phyloP scores from a whole-genome alignment of 2,329 filamentous ascomycete genomes.

The Fusarium sp. region DNA sequence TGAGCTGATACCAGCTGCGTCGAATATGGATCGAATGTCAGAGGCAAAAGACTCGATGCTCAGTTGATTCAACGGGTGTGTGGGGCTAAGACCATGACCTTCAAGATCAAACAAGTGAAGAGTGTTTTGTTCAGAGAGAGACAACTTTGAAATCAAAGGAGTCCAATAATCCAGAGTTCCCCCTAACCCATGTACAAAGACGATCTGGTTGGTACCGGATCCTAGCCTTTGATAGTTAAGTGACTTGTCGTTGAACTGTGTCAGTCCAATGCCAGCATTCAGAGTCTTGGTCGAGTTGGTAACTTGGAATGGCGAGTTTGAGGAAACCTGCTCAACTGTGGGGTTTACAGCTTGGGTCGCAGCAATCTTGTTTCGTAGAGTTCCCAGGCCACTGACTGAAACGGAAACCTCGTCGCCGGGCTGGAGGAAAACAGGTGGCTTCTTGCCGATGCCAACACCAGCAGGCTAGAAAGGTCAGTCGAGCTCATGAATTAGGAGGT shows the following conservation, averaged over 20 bases:
- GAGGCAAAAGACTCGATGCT: conserved; percentile 59
- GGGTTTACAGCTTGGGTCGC: neutral
- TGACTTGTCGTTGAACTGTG: neutral
- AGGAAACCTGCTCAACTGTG: neutral
- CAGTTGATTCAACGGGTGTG: conserved; percentile 59
- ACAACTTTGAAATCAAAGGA: conserved; percentile 59
- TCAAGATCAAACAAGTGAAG: conserved; percentile 68
- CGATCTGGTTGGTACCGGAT: conserved; percentile 43
- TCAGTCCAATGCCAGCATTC: neutral
- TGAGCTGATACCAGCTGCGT: neutral
- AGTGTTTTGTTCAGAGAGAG: conserved; percentile 17
- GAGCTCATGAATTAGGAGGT: neutral
- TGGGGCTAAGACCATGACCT: conserved; percentile 69
- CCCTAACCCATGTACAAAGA: conserved; percentile 71
- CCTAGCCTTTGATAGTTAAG: conserved; percentile 1
- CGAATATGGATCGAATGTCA: conserved; percentile 2
- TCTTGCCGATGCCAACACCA: conserved; percentile 15
- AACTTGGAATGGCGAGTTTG: neutral
- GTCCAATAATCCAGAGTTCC: conserved; percentile 61
- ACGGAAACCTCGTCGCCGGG: conserved; percentile 1
- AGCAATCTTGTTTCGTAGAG: conserved; percentile 2
- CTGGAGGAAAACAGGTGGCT: conserved; percentile 2
- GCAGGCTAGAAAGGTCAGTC: neutral
- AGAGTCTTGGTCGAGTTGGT: conserved; percentile 8
- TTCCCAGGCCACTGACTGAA: conserved; percentile 6